These are phyloP conservation scores for Boehmeria nivea DNA, from an alignment of 306 rosid species.

Conservation along the genomic window DNA sequence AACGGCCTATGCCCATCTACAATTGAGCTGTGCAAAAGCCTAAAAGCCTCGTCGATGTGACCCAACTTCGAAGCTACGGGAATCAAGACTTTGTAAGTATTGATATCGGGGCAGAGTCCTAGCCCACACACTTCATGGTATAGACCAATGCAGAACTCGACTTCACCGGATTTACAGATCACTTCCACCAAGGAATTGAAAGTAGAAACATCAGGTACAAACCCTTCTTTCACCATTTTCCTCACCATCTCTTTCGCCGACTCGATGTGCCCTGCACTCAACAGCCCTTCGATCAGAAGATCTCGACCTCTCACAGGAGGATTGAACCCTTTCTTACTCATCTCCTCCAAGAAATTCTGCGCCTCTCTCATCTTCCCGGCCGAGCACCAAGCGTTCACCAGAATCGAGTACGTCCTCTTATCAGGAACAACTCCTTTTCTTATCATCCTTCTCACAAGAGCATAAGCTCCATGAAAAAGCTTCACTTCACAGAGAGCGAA, in stretches of 20 bases:
- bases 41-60: constrained; percentile 61
- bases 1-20: constrained; percentile 73
- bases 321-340: constrained; percentile 73
- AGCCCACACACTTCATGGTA: constrained; percentile 46
- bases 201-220: constrained; percentile 58
- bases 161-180: constrained; percentile 50
- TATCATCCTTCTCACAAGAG: constrained; percentile 69
- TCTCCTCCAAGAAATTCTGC: constrained; percentile 54
- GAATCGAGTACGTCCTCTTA: constrained; percentile 51
- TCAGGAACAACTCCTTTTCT: constrained; percentile 53
- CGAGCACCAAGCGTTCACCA: constrained; percentile 90
- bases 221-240: constrained; percentile 62
- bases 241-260: constrained; percentile 70
- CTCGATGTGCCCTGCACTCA: constrained; percentile 68
- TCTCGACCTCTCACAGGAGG: constrained; percentile 90
- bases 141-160: constrained; percentile 53
- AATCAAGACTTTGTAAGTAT: constrained; percentile 65
- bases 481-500: constrained; percentile 61
- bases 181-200: constrained; percentile 58
- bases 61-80: constrained; percentile 62
- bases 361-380: constrained; percentile 78
- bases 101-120: constrained; percentile 70
- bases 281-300: constrained; percentile 72
- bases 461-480: constrained; percentile 78
- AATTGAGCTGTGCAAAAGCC: constrained; percentile 48